These are phyloP conservation scores for Plasmodium gaboni DNA, from an alignment of 169 alveolate species.

Conservation along the genomic window DNA sequence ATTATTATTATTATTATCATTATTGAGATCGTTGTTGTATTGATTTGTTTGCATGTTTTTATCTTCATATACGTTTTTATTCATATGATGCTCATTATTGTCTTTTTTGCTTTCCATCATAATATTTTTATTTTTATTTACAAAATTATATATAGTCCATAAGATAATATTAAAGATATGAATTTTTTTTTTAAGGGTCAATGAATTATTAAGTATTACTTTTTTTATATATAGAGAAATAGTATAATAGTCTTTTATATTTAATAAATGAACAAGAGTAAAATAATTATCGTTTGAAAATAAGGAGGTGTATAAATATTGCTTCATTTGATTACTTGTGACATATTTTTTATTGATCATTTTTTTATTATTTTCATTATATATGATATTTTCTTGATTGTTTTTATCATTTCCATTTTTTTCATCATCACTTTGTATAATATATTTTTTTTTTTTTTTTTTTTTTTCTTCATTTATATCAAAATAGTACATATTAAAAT, in stretches of 20 bases:
- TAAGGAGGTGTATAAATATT: conserved; percentile 3
- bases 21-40: neutral
- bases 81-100: too few relatives aligned
- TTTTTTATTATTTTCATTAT: too few relatives aligned
- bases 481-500: too few relatives aligned
- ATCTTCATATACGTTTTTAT: too few relatives aligned
- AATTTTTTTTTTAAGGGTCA: conserved; percentile 17
- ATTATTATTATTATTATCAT: neutral
- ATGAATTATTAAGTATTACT: conserved; percentile 8
- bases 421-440: neutral
- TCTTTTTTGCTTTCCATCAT: too few relatives aligned
- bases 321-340: neutral
- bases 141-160: neutral
- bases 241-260: conserved; percentile 11
- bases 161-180: conserved; percentile 19
- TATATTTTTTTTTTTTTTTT: neutral
- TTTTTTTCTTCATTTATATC: neutral
- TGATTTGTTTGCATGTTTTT: neutral
- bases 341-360: too few relatives aligned
- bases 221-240: conserved; percentile 25
- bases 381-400: neutral
- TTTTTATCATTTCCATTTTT: neutral
- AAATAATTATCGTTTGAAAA: conserved; percentile 18
- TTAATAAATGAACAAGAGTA: conserved; percentile 21
- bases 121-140: too few relatives aligned